A percentile compares a stretch with the other conserved stretches of the same genome.
phyloP scores from a whole-genome alignment of 2,329 filamentous ascomycete species.

The Pseudogymnoascus sp. region DNA sequence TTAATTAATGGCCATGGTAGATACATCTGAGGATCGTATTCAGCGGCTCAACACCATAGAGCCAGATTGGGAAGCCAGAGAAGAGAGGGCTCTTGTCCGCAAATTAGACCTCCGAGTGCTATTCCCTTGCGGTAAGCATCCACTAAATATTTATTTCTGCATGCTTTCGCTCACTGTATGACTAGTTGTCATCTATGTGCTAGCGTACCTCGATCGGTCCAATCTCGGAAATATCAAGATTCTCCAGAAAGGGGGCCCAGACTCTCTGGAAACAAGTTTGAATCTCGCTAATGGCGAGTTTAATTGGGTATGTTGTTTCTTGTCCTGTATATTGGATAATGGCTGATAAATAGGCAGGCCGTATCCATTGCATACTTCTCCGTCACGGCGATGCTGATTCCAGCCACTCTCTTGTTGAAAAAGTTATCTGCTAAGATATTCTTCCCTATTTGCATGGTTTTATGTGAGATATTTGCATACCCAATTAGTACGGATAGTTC shows the following conservation, averaged over 20 bases:
- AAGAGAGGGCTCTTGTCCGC: slow-evolving; percentile 17
- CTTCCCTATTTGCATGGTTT: slow-evolving; percentile 9
- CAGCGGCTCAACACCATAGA: neutral
- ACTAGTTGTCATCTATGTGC: slow-evolving; percentile 16
- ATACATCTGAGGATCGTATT: slow-evolving; percentile 6
- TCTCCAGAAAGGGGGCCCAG: slow-evolving; percentile 13
- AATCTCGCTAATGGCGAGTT: slow-evolving; percentile 16
- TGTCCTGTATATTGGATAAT: neutral
- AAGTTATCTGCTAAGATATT: slow-evolving; percentile 15
- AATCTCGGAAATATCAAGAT: slow-evolving; percentile 18
- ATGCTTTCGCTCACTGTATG: slow-evolving; percentile 6
- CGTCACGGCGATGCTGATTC: slow-evolving; percentile 17
- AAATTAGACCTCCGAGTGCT: slow-evolving; percentile 17
- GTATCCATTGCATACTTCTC: slow-evolving; percentile 19
- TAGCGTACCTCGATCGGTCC: slow-evolving; percentile 18
- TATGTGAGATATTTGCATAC: neutral
- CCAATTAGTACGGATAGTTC: neutral
- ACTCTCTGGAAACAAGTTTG: slow-evolving; percentile 12
- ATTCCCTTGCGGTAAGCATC: slow-evolving; percentile 9
- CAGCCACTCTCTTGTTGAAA: slow-evolving; percentile 19
- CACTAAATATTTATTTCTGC: neutral
- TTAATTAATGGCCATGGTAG: neutral
- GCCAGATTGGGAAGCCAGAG: slow-evolving; percentile 15
- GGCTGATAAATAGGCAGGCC: slow-evolving; percentile 5
- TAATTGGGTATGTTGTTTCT: slow-evolving; percentile 15